Percentiles rank a stretch among this genome's conserved stretches.
Conservation (phyloP, 2,329 filamentous ascomycete genomes). For the Diplocarpon rosae region DNA sequence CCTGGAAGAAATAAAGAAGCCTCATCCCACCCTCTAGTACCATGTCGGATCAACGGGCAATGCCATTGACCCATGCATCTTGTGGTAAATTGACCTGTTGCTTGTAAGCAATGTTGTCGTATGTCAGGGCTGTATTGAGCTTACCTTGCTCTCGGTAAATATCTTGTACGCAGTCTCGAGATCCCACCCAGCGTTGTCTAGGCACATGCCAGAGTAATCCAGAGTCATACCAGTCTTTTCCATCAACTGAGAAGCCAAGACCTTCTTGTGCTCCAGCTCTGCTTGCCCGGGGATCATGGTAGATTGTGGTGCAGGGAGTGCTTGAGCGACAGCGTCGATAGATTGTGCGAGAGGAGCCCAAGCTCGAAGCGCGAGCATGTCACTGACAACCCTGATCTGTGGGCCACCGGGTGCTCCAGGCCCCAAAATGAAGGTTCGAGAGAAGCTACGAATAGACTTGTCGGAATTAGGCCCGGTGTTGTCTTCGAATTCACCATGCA, state of each 20-base stretch:
- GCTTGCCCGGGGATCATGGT: conserved; percentile 22
- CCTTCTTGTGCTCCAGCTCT: conserved; percentile 37
- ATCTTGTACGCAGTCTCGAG: conserved; percentile 62
- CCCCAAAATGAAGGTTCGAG: conserved; percentile 68
- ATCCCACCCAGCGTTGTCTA: conserved; percentile 71
- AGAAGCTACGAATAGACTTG: conserved; percentile 64
- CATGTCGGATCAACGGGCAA: neutral
- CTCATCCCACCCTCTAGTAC: neutral
- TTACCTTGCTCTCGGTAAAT: conserved; percentile 67
- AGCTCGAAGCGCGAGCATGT: conserved; percentile 63
- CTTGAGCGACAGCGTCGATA: neutral
- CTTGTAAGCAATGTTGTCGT: neutral
- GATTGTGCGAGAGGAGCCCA: conserved; percentile 37
- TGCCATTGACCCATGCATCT: conserved; percentile 2
- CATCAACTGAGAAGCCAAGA: conserved; percentile 64
- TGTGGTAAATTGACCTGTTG: conserved; percentile 33
- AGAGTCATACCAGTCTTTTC: conserved; percentile 71
- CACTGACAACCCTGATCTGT: conserved; percentile 63
- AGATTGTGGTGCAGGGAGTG: conserved; percentile 14
- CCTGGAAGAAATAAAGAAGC: too few relatives aligned
- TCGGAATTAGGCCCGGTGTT: conserved; percentile 44
- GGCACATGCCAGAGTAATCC: conserved; percentile 69
- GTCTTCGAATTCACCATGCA: conserved; percentile 82
- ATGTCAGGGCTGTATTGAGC: conserved; percentile 12
- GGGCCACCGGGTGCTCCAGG: conserved; percentile 52